Evolutionary conservation across 176 grass and related monocot genomes (phyloP), one percentile per base, ranked within the genome.

Genomic region (Eragrostis curvula): DNA sequence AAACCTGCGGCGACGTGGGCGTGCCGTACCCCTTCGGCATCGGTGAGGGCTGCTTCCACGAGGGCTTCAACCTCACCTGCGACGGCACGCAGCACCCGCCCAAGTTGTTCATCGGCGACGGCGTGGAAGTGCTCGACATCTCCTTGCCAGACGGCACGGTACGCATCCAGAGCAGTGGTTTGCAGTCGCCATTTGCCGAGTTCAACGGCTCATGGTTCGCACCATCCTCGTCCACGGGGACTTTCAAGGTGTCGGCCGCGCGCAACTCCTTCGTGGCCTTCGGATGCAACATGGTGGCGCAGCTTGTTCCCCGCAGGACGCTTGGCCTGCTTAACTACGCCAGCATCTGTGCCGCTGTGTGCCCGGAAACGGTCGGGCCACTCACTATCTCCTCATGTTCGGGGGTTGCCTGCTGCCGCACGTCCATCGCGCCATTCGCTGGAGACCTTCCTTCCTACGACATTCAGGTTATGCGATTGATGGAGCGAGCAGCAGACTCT

Each of bases 21-120:
- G 66, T 83, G 41, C 72, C 86, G 1, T 88, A 64, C 42, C 86
- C 86, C 1, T 88, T 83, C 42, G 79, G 86, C 2, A 36, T 66
- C 50, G 53, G 86, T 5, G 3, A 1, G 0, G 62, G 63, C 29
- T 88, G 79, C 80, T 68, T 51, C 53, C 67, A 2, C 56, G 0
- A 53, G 0, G 86, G 74, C 3, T 83, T 88, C 71, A 23, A 47
- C 29, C 70, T 88, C n/a, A 88, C 23, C 24, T 88, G 86, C 80
- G 66, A 83, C 61, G 49, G 45, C 1, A 6, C n/a, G 7, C 61
- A 57, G 1, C 53, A 23, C 21, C 53, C 53, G 20, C 53, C 53
- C 20, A 57, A 30, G 71, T 61, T 75, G 2, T 15, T 84, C 9
- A 0, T 68, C 2, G 61, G 52, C 1, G 14, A 70, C 41, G 5